Percentiles rank a stretch among this genome's conserved stretches.
Evolutionary conservation across 106 monocot species (phyloP).

Genomic region (Ottelia alismoides): DNA sequence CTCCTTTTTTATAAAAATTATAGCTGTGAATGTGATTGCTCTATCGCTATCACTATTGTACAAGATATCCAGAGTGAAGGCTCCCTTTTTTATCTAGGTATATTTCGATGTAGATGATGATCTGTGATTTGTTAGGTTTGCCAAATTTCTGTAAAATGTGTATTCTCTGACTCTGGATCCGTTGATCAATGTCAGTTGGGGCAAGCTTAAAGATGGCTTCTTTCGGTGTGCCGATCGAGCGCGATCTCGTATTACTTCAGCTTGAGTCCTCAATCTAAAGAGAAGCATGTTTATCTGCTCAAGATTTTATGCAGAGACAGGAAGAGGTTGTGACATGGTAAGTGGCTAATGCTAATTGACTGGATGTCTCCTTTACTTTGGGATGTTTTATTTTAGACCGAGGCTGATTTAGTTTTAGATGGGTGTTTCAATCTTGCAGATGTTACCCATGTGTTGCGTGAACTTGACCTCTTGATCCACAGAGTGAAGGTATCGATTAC

Average conservation of each 20-base stretch:
- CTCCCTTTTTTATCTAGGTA: no score
- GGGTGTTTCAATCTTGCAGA: conserved; percentile 45
- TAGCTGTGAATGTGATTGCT: no score
- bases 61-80: no score
- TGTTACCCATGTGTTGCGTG: conserved; percentile 65
- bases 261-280: conserved; percentile 11
- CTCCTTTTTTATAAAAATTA: no score
- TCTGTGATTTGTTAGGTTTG: no score
- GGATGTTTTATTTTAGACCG: no score
- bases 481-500: conserved; percentile 94
- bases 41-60: no score
- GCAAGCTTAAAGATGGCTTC: conserved; percentile 51
- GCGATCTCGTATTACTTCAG: conserved; percentile 51
- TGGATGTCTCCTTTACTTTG: no score
- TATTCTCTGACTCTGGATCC: no score
- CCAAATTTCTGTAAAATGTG: no score
- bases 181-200: conserved; percentile 52
- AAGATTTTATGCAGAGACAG: conserved; percentile 68
- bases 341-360: no score
- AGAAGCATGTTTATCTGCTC: conserved; percentile 45
- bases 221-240: conserved; percentile 57
- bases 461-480: conserved; percentile 77
- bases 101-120: no score
- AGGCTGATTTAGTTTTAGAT: background rate
- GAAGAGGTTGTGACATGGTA: conserved; percentile 89